A percentile compares a stretch with the other conserved stretches of the same genome.
These are phyloP conservation scores for Fragaria nilgerrensis DNA, from an alignment of 306 rosid genomes.

Conservation along the genomic window DNA sequence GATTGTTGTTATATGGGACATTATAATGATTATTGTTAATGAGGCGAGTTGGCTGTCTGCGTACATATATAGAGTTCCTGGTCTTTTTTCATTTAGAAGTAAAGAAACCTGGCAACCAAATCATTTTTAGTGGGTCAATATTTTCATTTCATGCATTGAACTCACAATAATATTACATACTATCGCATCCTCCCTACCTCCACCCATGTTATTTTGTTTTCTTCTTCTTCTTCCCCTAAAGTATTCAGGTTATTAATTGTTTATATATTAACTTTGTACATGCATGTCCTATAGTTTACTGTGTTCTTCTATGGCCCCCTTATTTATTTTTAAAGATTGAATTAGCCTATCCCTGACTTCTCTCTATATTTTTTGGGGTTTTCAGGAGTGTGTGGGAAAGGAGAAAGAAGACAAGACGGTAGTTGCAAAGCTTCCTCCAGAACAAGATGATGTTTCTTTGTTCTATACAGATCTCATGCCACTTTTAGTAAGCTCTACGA, in stretches of 20 bases:
- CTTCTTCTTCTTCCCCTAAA: no score
- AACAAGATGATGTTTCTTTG: slow-evolving; percentile 70
- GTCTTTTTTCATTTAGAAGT: neutral
- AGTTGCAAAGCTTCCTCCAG: slow-evolving; percentile 24
- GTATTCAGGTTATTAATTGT: no score
- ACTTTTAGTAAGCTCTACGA: slow-evolving; percentile 62
- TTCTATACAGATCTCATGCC: slow-evolving; percentile 95
- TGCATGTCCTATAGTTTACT: neutral
- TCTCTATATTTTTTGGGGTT: slow-evolving; percentile 14
- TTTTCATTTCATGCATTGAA: neutral
- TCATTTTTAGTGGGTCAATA: neutral
- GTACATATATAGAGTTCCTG: neutral
- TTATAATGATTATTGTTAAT: neutral
- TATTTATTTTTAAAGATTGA: neutral
- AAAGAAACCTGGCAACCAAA: neutral
- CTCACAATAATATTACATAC: neutral
- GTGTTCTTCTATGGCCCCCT: neutral
- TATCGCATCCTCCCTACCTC: neutral
- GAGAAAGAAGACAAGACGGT: slow-evolving; percentile 65
- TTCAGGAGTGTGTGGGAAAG: slow-evolving; percentile 67
- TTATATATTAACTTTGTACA: neutral
- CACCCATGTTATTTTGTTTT: no score
- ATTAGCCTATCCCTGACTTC: neutral
- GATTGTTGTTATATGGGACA: neutral
- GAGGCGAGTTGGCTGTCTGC: neutral